Evolutionary conservation across 2,329 filamentous ascomycete genomes (phyloP).

Genomic region (Neofusicoccum parvum): DNA sequence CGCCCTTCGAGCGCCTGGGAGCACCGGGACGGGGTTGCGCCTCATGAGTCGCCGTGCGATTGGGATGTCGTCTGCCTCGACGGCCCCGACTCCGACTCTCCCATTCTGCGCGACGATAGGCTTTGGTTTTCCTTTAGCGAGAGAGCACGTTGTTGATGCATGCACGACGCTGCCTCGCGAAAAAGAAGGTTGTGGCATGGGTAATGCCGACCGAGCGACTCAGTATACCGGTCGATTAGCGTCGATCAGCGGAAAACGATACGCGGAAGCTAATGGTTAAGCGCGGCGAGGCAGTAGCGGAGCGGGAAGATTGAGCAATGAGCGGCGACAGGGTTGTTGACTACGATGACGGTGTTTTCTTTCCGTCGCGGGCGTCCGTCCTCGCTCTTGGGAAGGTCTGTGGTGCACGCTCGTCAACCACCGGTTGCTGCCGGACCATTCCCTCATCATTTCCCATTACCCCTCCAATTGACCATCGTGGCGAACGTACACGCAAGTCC

Average conservation of each 20-base stretch:
- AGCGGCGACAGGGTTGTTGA: slow-evolving; percentile 10
- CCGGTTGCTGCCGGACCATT: neutral
- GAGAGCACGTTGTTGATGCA: neutral
- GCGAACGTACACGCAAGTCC: neutral
- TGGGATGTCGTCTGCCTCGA: no score
- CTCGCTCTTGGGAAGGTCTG: neutral
- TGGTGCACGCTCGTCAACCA: no score
- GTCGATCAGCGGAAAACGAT: slow-evolving; percentile 18
- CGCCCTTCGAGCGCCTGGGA: neutral
- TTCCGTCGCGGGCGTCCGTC: neutral
- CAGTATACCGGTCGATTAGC: neutral
- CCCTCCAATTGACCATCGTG: no score
- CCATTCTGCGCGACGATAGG: no score
- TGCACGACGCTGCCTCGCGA: neutral
- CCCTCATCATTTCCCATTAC: neutral
- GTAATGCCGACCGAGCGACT: slow-evolving; percentile 1
- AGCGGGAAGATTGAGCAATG: slow-evolving; percentile 1
- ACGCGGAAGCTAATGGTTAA: slow-evolving; percentile 9
- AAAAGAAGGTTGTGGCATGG: slow-evolving; percentile 4
- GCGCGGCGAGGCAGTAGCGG: neutral
- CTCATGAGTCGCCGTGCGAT: no score
- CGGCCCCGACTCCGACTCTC: no score
- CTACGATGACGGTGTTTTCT: neutral
- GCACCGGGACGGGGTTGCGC: neutral
- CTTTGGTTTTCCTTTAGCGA: neutral